Percentiles rank a stretch among this genome's conserved stretches.
Evolutionary conservation across 2,329 filamentous ascomycete species (phyloP).

Genomic region (Diplodia corticola): DNA sequence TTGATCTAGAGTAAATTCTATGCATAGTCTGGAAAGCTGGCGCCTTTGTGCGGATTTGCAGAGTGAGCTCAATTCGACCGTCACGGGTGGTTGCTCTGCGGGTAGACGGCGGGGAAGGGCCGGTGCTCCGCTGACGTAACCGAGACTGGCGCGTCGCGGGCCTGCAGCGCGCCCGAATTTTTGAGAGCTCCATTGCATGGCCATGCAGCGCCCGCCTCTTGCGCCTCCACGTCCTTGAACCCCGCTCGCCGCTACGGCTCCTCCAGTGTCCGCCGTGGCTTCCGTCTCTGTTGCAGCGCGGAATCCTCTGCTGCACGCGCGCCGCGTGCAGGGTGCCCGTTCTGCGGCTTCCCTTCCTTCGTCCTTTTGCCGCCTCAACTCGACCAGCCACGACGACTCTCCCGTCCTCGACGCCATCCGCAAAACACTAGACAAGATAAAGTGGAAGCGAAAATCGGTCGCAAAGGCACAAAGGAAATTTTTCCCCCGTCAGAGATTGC

Average conservation of each 20-base stretch:
- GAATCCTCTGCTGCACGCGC: neutral
- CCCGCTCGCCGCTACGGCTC: neutral
- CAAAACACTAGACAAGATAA: too few species aligned
- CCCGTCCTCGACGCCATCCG: neutral
- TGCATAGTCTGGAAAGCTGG: neutral
- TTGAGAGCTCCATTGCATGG: neutral
- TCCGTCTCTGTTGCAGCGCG: neutral
- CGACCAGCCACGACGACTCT: neutral
- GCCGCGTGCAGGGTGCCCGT: neutral
- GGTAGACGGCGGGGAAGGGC: too few species aligned
- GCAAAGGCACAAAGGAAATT: too few species aligned
- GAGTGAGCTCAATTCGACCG: neutral
- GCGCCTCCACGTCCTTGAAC: neutral
- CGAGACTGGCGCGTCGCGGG: constrained; percentile 1
- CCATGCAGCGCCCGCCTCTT: neutral
- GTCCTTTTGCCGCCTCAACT: neutral
- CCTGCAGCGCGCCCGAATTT: constrained; percentile 6
- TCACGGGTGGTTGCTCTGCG: neutral
- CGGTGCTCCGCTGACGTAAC: constrained; percentile 6
- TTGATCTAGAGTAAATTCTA: constrained; percentile 11
- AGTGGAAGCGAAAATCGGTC: too few species aligned
- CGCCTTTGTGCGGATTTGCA: neutral
- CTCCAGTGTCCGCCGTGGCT: constrained; percentile 2
- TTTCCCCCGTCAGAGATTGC: neutral
- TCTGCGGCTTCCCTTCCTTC: neutral